Conservation (phyloP, 1,139 yeast genomes). For the Nakaseomyces kungkrabaensis region DNA sequence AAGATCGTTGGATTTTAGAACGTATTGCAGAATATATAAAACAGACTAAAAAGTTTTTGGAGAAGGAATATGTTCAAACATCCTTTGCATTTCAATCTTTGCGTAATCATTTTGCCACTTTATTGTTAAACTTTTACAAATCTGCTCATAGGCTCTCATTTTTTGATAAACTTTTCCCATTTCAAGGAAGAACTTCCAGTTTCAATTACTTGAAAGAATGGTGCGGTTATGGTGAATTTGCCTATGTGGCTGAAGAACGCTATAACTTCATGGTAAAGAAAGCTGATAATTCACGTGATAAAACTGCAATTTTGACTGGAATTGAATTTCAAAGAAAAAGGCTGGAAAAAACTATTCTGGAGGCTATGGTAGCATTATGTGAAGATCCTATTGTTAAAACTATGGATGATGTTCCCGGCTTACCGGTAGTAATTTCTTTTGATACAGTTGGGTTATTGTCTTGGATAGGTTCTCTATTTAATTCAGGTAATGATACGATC, state of each 20-base stretch:
- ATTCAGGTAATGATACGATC: conserved; percentile 48
- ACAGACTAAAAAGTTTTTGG: conserved; percentile 54
- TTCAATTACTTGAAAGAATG: conserved; percentile 80
- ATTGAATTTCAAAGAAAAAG: conserved; percentile 73
- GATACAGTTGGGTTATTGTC: conserved; percentile 57
- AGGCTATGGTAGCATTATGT: conserved; percentile 78
- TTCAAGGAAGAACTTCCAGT: conserved; percentile 76
- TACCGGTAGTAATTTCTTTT: conserved; percentile 46
- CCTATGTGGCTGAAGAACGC: conserved; percentile 52
- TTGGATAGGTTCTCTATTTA: conserved; percentile 70
- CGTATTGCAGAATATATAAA: conserved; percentile 57
- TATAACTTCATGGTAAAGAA: conserved; percentile 51
- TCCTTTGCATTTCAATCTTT: conserved; percentile 67
- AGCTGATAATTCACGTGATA: conserved; percentile 37
- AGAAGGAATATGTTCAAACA: conserved; percentile 48
- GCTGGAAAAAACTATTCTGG: conserved; percentile 60
- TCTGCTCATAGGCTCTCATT: conserved; percentile 33
- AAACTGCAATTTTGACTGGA: conserved; percentile 42
- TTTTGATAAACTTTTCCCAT: conserved; percentile 55
- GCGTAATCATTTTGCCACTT: conserved; percentile 70
- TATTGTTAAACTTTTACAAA: conserved; percentile 60
- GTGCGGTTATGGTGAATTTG: conserved; percentile 81
- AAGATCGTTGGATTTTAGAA: conserved; percentile 62
- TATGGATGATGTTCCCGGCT: conserved; percentile 34
- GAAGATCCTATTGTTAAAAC: conserved; percentile 51